These are phyloP conservation scores for Penicillium cataractarum DNA, from an alignment of 495 filamentous ascomycete species.

Conservation along the genomic window DNA sequence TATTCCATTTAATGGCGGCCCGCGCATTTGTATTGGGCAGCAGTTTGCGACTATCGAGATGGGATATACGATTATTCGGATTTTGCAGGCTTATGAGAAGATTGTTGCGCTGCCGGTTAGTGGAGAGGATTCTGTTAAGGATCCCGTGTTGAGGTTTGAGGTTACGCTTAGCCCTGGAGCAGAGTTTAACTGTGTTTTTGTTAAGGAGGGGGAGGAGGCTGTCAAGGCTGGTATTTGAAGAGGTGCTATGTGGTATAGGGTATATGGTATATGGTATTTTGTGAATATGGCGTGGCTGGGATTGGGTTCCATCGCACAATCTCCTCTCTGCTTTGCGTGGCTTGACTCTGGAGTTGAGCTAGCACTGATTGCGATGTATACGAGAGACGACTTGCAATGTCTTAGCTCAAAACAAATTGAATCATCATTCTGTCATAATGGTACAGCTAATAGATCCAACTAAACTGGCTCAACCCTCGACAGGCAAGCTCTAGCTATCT, in stretches of 20 bases:
- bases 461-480: neutral
- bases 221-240: conserved; percentile 8
- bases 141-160: conserved; percentile 43
- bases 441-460: neutral
- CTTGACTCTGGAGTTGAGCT: neutral
- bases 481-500: neutral
- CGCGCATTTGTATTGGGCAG: conserved; percentile 64
- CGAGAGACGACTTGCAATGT: neutral
- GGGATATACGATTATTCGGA: conserved; percentile 60
- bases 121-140: conserved; percentile 40
- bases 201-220: conserved; percentile 35
- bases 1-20: conserved; percentile 65
- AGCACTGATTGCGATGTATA: neutral
- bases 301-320: neutral
- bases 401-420: conserved; percentile 1
- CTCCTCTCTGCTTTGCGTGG: neutral
- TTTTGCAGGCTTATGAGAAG: conserved; percentile 63
- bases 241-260: neutral
- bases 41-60: conserved; percentile 67
- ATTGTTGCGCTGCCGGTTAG: conserved; percentile 43
- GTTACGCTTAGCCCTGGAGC: conserved; percentile 45
- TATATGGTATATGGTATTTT: neutral
- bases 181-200: conserved; percentile 50
- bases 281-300: neutral
- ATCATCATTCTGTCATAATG: neutral